Percentiles rank a stretch among this genome's conserved stretches.
Conservation (phyloP, 2,329 filamentous ascomycete species). For the Albophoma yamanashiensis region DNA sequence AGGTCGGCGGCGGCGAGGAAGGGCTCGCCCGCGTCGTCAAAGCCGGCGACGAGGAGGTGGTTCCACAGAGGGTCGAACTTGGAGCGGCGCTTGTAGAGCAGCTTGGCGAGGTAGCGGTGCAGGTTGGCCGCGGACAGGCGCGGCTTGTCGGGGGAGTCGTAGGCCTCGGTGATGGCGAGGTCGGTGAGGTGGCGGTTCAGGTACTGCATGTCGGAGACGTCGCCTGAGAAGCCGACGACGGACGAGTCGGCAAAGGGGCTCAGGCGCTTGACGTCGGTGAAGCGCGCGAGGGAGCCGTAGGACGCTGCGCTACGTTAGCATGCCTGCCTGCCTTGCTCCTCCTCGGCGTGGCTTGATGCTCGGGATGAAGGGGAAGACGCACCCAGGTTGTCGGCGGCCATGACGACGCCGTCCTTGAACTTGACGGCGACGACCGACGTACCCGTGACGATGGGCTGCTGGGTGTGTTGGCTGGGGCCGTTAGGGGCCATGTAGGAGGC, state of each 20-base stretch:
- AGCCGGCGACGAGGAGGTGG: conserved; percentile 79
- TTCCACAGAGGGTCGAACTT: conserved; percentile 99
- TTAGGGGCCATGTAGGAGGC: conserved; percentile 65
- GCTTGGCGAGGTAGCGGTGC: conserved; percentile 91
- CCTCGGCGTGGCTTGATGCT: background rate
- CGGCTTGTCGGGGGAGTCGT: conserved; percentile 37
- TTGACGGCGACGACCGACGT: conserved; percentile 93
- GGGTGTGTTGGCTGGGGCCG: conserved; percentile 74
- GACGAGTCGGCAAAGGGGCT: conserved; percentile 76
- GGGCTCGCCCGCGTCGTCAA: conserved; percentile 68
- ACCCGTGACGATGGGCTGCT: conserved; percentile 87
- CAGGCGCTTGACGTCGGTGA: conserved; percentile 93
- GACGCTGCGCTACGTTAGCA: conserved; percentile 52
- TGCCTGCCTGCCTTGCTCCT: background rate
- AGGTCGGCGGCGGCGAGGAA: conserved; percentile 91
- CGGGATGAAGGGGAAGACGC: conserved; percentile 14
- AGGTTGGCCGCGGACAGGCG: conserved; percentile 83
- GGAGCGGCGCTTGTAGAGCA: conserved; percentile 88
- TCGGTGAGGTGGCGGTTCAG: conserved; percentile 83
- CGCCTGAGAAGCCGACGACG: conserved; percentile 88
- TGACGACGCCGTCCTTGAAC: conserved; percentile 92
- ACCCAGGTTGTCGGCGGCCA: conserved; percentile 96
- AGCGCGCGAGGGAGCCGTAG: conserved; percentile 92
- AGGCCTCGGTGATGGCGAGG: conserved; percentile 82
- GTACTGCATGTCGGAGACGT: conserved; percentile 99